Percentiles rank a stretch among this genome's conserved stretches.
Evolutionary conservation across 2,329 filamentous ascomycete species (phyloP).

Genomic region (Alternaria incomplexa): DNA sequence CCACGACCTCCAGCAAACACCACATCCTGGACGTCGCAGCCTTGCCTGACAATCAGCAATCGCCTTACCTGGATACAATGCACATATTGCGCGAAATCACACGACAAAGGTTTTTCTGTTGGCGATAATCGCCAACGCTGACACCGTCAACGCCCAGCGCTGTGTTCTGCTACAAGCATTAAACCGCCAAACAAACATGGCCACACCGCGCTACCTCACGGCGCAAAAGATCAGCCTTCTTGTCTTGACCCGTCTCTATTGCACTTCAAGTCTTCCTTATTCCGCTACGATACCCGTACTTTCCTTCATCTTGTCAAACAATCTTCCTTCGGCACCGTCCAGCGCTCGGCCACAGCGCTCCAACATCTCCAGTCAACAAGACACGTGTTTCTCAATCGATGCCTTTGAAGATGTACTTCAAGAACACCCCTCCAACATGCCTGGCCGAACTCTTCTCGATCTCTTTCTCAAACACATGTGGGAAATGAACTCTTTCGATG

Average conservation of each 20-base stretch:
- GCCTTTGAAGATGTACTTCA: constrained; percentile 58
- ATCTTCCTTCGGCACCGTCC: constrained; percentile 54
- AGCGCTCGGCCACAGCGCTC: constrained; percentile 26
- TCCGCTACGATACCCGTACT: constrained; percentile 76
- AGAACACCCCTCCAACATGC: constrained; percentile 59
- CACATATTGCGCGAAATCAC: not conserved
- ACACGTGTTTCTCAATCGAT: constrained; percentile 39
- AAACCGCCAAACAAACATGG: constrained; percentile 23
- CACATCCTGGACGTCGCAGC: not conserved
- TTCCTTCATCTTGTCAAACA: constrained; percentile 76
- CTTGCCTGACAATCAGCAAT: not conserved
- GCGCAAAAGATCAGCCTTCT: constrained; percentile 86
- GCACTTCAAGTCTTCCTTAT: constrained; percentile 70
- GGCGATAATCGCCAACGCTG: not conserved
- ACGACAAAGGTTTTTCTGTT: not conserved
- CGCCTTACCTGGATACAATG: not conserved
- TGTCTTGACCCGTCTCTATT: constrained; percentile 81
- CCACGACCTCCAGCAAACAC: constrained; percentile 16
- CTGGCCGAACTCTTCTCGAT: constrained; percentile 87
- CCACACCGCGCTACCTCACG: constrained; percentile 84
- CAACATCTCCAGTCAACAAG: constrained; percentile 41
- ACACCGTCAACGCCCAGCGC: not conserved
- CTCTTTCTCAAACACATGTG: constrained; percentile 81
- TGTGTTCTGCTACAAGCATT: constrained; percentile 1
- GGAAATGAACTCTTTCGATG: constrained; percentile 81